phyloP scores from a whole-genome alignment of 75 land plant genomes.

The Cryptomeria japonica region DNA sequence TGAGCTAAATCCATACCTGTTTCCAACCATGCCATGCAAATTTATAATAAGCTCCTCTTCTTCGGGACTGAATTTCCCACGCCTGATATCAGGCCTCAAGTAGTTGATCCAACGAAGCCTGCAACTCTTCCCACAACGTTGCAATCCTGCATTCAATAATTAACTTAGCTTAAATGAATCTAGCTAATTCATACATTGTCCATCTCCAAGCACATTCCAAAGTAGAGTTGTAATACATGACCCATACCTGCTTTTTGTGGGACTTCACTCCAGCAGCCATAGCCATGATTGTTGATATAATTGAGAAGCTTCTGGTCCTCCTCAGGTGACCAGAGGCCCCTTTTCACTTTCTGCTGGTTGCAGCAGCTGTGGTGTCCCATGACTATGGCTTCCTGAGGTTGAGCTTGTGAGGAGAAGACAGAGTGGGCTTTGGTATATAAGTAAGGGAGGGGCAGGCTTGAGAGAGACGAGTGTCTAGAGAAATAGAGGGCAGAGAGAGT shows the following conservation, averaged over 20 bases:
- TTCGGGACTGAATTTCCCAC: conserved; percentile 7
- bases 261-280: conserved; percentile 94
- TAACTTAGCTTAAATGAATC: neutral
- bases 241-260: conserved; percentile 67
- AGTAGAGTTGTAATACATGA: too few relatives aligned
- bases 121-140: conserved; percentile 29
- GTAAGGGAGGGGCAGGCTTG: neutral
- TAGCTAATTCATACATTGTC: too few relatives aligned
- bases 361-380: conserved; percentile 86
- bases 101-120: conserved; percentile 18
- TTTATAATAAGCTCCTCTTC: conserved; percentile 23
- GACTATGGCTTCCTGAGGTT: neutral
- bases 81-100: conserved; percentile 20
- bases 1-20: conserved; percentile 9
- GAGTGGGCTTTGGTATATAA: neutral
- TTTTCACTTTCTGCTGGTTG: conserved; percentile 79
- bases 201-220: too few relatives aligned
- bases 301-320: conserved; percentile 85
- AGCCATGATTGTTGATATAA: conserved; percentile 74
- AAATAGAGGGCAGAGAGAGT: neutral
- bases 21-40: conserved; percentile 14
- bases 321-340: conserved; percentile 87
- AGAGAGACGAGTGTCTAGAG: neutral
- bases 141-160: conserved; percentile 15
- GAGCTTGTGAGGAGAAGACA: neutral